phyloP scores from a whole-genome alignment of 257 asterid species.

The Nicotiana noctiflora region DNA sequence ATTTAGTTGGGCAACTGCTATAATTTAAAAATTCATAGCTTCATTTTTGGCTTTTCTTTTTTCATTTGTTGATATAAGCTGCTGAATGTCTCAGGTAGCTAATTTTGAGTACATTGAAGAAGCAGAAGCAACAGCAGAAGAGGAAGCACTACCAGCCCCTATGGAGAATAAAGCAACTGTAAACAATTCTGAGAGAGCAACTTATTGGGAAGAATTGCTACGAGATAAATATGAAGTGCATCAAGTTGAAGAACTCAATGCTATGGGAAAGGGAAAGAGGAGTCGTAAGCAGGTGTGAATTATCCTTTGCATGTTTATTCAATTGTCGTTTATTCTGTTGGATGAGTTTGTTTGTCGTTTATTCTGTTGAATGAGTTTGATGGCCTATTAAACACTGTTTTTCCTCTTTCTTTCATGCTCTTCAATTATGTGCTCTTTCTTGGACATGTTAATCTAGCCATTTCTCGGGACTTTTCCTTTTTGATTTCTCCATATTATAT shows the following conservation, averaged over 20 bases:
- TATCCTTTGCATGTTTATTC: not conserved
- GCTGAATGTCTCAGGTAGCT: slow-evolving; percentile 62
- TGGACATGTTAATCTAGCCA: not conserved
- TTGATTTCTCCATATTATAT: slow-evolving; percentile 13
- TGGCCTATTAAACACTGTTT: not conserved
- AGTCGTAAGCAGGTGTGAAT: slow-evolving; percentile 72
- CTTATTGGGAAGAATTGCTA: slow-evolving; percentile 87
- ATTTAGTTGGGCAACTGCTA: not conserved
- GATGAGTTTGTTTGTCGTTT: not conserved
- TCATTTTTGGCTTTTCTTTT: not conserved
- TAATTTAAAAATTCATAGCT: not conserved
- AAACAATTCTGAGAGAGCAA: slow-evolving; percentile 65
- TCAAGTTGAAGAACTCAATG: slow-evolving; percentile 70
- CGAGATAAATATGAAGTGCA: slow-evolving; percentile 83
- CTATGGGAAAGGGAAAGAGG: slow-evolving; percentile 98
- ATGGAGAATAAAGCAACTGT: slow-evolving; percentile 47
- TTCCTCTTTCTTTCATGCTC: not conserved
- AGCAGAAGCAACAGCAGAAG: slow-evolving; percentile 63
- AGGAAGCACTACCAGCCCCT: slow-evolving; percentile 53
- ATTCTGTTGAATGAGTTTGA: too few relatives aligned
- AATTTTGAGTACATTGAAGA: slow-evolving; percentile 88
- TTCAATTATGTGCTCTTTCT: not conserved
- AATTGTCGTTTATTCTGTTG: not conserved
- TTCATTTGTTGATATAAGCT: not conserved
- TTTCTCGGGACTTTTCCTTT: not conserved